Evolutionary conservation across 2,329 filamentous ascomycete species (phyloP), one percentile per base, ranked within the genome.

Genomic region (Nemania bipapillata): DNA sequence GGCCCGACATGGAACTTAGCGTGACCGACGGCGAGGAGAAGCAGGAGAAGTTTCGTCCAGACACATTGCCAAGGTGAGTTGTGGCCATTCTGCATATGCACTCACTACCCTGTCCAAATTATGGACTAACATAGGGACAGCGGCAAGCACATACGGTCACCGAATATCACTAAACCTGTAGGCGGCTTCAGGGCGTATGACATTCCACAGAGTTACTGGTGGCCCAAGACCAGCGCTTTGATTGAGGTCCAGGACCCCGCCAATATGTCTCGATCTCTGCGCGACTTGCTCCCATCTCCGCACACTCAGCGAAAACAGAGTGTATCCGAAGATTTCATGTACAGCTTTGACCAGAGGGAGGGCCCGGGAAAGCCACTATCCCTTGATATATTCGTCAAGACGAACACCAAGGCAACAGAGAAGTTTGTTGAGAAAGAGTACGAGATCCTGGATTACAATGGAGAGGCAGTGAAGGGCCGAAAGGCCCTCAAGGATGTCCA

Each of bases 371-470:
- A 75, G 63, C 78, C 81, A 2, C 69, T 84, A 58, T 79, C 81
- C 9, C 80, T 85, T 1, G 80, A 80, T 17, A 71, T 79, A 28
- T 81, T 80, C 60, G 73, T 81, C 65, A 81, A 80, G 72, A 64
- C 75, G 66, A 74, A 79, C 75, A 64, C 77, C 61, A 70, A 79
- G 74, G 81, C 80, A 57, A 85, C 81, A 35, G 83, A 84, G 74
- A 81, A 79, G 71, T 75, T 84, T 58, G 79, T 84, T 49, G 81
- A 83, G 77, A 81, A 81, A 72, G 83, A 85, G 75, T 85, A 84
- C 71, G 83, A 84, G 75, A 80, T 85, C 30, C 70, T 85, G 15
- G 83, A 85, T 70, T 78, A 70, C 70, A 82, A 84, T 52, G 83
- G 83, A 22, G 79, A 84, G 45, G 75, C 80, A 1, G 77, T 84